Evolutionary conservation across 495 filamentous ascomycete genomes (phyloP), one percentile per base, ranked within the genome.

Genomic region (Staphylotrichum longicolle): DNA sequence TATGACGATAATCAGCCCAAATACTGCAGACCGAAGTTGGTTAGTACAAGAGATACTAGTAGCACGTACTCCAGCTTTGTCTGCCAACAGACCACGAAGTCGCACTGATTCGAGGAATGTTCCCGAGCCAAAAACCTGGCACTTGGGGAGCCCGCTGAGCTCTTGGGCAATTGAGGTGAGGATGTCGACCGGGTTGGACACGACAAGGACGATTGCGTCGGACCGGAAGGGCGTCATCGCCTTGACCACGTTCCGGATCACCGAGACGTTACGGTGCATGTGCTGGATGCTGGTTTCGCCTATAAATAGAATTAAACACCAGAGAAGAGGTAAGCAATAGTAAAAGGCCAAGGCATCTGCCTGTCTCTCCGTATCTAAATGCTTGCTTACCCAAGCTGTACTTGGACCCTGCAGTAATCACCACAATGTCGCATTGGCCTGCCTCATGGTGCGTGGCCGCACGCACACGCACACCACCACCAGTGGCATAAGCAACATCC

Each of bases 151-250:
- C 2, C 76, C 72, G 2, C 70, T 70, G 4, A 77, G 44, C 49
- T 72, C 62, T 15, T 69, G 69, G 0, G 73, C 75, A 15, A 78
- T 65, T 30, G 71, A 68, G 12, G 78, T 80, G n/a, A 80, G 65
- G 2, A 80, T 66, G 65, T 81, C 78, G 49, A 81, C 77, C 0
- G 78, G 78, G 68, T 81, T 80, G 8, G 78, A 69, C 4, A 80
- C 77, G 11, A 80, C 58, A 1, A 81, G 68, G 1, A 81, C 55
- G 34, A 81, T 71, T 7, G 76, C 65, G 51, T 76, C 58, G 4
- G 64, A 50, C 20, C 63, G 52, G 61, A 81, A 71, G 3, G 79
- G 78, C 39, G 64, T 63, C 71, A 80, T 76, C 7, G 58, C 54
- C 3, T 54, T 62, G 40, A 80, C 57, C 15, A 78, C 69, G 42